Percentiles rank a stretch among this genome's conserved stretches.
phyloP scores from a whole-genome alignment of 2,329 filamentous ascomycete genomes.

The Fusarium verrucosum region DNA sequence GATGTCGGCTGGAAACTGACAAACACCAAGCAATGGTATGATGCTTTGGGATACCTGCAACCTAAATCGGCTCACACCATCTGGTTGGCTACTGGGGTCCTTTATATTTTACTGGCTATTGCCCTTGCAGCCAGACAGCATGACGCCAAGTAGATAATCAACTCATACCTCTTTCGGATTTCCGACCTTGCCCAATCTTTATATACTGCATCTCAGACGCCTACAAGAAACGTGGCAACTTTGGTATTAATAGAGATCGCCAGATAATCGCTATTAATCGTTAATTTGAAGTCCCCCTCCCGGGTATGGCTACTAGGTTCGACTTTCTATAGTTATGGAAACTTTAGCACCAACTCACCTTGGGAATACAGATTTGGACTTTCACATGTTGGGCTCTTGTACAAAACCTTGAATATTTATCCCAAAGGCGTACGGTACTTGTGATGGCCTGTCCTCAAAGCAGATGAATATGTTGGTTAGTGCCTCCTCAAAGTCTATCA shows the following conservation, averaged over 20 bases:
- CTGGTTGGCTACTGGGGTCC: background rate
- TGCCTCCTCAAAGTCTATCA: no score
- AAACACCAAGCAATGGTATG: background rate
- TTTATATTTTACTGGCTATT: background rate
- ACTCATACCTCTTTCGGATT: background rate
- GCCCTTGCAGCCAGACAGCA: background rate
- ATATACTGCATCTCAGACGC: background rate
- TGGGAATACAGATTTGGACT: no score
- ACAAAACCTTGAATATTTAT: no score
- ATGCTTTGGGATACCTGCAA: background rate
- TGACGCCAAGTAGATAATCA: background rate
- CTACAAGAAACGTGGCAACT: background rate
- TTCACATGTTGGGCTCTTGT: no score
- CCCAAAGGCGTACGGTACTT: no score
- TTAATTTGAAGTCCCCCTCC: no score
- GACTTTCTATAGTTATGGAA: no score
- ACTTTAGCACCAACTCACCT: no score
- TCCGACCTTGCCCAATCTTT: rapidly evolving
- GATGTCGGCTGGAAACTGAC: background rate
- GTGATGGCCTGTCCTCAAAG: no score
- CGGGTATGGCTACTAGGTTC: background rate
- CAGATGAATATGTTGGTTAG: no score
- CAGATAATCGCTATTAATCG: no score
- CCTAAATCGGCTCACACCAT: background rate
- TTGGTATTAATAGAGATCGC: no score